Base-by-base conservation (phyloP, 2,329 filamentous ascomycete species). In the Fusarium palustre region DNA sequence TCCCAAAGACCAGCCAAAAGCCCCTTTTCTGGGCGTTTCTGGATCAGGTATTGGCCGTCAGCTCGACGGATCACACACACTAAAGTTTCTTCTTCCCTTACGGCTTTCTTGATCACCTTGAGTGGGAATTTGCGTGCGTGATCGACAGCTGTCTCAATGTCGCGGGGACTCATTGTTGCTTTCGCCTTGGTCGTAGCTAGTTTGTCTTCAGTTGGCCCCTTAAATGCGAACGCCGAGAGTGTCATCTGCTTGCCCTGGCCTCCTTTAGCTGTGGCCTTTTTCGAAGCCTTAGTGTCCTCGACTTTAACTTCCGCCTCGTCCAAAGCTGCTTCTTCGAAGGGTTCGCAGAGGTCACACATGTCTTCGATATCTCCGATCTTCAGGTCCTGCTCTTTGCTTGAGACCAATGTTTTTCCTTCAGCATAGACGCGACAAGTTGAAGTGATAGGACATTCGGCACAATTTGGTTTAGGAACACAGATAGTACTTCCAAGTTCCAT, bases 401-500 rank as follows among this genome's bases (percentile, higher is more conserved):
- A 49, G 13, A 78, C 77, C 28, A 81, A 56, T 0, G 75, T 68
- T 4, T 78, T 55, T 2, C 85, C 86, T 60, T 88, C 86, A 5
- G 72, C 72, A 68, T 85, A 87, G 0, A 81, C 85, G 7, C 84
- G 83, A 64, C 86, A 88, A 0, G 83, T 86, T 4, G 76, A 75
- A 1, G 78, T 83, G 47, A 88, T 79, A 2, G 86, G 86, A 56
- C 86, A 88, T 2, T 72, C 71, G 4, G 75, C 76, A 68, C 88
- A 90, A 52, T 85, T 84, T 2, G 88, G 88, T 68, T 85, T 86
- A 1, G 88, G 88, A 9, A 83, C 83, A 69, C 88, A 90, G 3
- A 90, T 74, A 0, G 88, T 90, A 66, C 87, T 89, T 5, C 88
- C 88, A 6, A 90, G 80, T 72, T 90, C 88, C 88, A 90, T 90